phyloP scores from a whole-genome alignment of 1,284 basidiomycete genomes.

The Ustilago curta region DNA sequence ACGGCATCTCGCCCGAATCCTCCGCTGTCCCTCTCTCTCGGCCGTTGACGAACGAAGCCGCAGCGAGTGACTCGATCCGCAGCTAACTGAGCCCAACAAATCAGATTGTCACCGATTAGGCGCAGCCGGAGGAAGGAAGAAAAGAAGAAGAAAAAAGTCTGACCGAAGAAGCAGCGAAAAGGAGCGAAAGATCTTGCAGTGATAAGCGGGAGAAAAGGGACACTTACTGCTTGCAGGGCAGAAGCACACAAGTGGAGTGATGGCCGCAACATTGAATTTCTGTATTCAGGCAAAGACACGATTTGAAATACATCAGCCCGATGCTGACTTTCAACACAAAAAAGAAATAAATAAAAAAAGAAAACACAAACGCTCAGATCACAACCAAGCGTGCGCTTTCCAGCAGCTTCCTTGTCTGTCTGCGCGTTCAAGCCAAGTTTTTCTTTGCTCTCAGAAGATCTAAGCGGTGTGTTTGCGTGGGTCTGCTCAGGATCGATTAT shows the following conservation, averaged over 20 bases:
- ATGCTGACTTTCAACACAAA: not conserved
- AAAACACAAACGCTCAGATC: conserved; percentile 15
- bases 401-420: conserved; percentile 18
- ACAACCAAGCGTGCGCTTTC: conserved; percentile 15
- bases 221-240: too few relatives aligned
- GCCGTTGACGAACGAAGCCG: conserved; percentile 11
- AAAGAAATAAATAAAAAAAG: too few relatives aligned
- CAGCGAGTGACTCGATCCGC: conserved; percentile 24
- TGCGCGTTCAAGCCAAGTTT: too few relatives aligned
- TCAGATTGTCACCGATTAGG: conserved; percentile 18
- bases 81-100: conserved; percentile 23
- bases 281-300: not conserved
- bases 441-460: too few relatives aligned
- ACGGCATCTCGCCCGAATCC: conserved; percentile 17
- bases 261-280: not conserved
- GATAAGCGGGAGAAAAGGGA: conserved; percentile 24
- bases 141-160: conserved; percentile 27
- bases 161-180: conserved; percentile 32
- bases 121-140: not conserved
- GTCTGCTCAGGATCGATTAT: conserved; percentile 17
- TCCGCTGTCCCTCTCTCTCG: conserved; percentile 17
- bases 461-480: too few relatives aligned
- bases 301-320: conserved; percentile 22
- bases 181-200: conserved; percentile 12
- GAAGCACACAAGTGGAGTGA: conserved; percentile 1